Conservation (phyloP, 306 rosid genomes). For the Lathyrus sativus region DNA sequence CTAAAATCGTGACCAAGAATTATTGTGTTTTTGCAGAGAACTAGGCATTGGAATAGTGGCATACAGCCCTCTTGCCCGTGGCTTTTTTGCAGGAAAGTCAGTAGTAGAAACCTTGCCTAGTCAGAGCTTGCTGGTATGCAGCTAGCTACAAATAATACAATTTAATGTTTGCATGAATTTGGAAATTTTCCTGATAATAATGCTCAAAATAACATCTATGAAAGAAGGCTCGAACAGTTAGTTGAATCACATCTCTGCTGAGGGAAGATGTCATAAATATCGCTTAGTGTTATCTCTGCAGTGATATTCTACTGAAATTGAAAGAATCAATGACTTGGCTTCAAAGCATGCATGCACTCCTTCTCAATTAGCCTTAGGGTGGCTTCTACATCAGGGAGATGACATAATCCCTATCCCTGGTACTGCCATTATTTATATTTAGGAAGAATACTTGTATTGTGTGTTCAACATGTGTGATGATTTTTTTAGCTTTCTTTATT, state of each 20-base stretch:
- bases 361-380: slow-evolving; percentile 69
- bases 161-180: slow-evolving; percentile 22
- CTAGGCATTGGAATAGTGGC: slow-evolving; percentile 76
- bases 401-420: slow-evolving; percentile 76
- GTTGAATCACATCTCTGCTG: background rate
- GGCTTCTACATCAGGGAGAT: slow-evolving; percentile 71
- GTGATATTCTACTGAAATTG: slow-evolving; percentile 34
- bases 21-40: slow-evolving; percentile 44
- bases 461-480: slow-evolving; percentile 12
- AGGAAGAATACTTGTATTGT: background rate
- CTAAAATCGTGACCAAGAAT: slow-evolving; percentile 12
- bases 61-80: slow-evolving; percentile 75
- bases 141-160: slow-evolving; percentile 10
- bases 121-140: slow-evolving; percentile 60
- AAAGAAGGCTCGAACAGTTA: background rate
- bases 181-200: slow-evolving; percentile 3
- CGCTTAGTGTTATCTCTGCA: background rate
- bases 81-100: slow-evolving; percentile 73
- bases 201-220: slow-evolving; percentile 9
- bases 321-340: slow-evolving; percentile 52
- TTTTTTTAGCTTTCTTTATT: slow-evolving; percentile 24
- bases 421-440: slow-evolving; percentile 31
- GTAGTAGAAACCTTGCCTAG: slow-evolving; percentile 54
- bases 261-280: background rate
- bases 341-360: slow-evolving; percentile 57